Conservation (phyloP, 208 protist genomes). For the Zelonia costaricensis region DNA sequence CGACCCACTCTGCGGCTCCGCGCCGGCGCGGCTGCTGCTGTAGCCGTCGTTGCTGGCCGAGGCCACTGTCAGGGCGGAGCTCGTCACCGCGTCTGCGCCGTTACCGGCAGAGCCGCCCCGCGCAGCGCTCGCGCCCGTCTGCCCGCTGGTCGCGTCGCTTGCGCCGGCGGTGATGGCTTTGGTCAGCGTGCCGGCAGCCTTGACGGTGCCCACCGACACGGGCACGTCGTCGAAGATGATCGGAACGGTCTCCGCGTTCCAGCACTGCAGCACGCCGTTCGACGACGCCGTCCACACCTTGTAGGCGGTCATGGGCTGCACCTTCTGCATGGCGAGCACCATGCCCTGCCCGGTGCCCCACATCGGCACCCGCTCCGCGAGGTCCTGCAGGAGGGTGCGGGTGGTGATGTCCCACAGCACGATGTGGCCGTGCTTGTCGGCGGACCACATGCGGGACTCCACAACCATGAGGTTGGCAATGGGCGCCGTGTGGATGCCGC, state of each 20-base stretch:
- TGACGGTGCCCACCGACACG: conserved; percentile 1
- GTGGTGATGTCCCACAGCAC: conserved; percentile 85
- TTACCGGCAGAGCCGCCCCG: background rate
- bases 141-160: background rate
- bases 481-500: conserved; percentile 58
- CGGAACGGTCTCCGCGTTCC: conserved; percentile 80
- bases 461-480: conserved; percentile 55
- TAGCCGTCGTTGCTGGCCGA: conserved; percentile 2
- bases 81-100: background rate
- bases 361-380: conserved; percentile 44
- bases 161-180: background rate
- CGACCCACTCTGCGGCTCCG: background rate
- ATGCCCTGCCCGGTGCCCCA: conserved; percentile 31
- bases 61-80: conserved; percentile 10
- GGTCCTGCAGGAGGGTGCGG: conserved; percentile 59
- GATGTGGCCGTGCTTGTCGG: conserved; percentile 80
- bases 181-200: background rate
- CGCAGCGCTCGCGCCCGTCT: background rate
- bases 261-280: conserved; percentile 78
- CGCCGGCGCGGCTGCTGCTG: background rate
- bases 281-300: conserved; percentile 74
- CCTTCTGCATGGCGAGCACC: conserved; percentile 60
- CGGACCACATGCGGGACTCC: conserved; percentile 80
- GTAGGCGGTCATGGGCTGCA: conserved; percentile 57
- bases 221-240: conserved; percentile 51